Evolutionary conservation across 2,329 filamentous ascomycete genomes (phyloP).

Genomic region (Colletotrichum costaricense): DNA sequence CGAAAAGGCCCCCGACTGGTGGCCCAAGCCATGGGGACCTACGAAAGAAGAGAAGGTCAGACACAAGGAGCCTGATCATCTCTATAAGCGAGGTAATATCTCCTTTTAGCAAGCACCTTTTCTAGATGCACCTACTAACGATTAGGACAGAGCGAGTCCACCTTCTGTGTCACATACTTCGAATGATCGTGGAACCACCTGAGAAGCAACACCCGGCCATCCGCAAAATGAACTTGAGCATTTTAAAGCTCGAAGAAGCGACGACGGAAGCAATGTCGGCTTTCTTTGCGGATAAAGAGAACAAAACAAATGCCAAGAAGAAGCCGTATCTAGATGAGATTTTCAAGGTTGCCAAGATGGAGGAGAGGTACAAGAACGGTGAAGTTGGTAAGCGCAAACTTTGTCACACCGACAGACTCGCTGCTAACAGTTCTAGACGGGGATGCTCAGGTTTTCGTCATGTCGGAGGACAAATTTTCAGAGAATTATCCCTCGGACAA

Average conservation of each 20-base stretch:
- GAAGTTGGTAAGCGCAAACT: constrained; percentile 63
- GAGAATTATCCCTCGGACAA: constrained; percentile 61
- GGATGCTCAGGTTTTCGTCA: constrained; percentile 59
- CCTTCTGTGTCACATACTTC: constrained; percentile 70
- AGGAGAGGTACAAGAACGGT: constrained; percentile 66
- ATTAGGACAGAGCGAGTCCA: constrained; percentile 65
- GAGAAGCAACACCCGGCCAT: constrained; percentile 62
- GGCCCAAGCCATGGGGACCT: constrained; percentile 67
- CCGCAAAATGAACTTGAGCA: constrained; percentile 63
- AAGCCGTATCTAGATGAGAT: constrained; percentile 68
- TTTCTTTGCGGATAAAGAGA: constrained; percentile 69
- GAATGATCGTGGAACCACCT: constrained; percentile 64
- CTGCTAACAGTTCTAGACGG: constrained; percentile 52
- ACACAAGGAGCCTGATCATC: constrained; percentile 80
- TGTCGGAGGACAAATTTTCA: constrained; percentile 62
- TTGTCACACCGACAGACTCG: not conserved
- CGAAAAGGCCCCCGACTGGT: constrained; percentile 73
- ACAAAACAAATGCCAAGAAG: constrained; percentile 65
- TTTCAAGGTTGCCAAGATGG: constrained; percentile 68
- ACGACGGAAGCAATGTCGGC: constrained; percentile 68
- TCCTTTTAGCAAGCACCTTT: not conserved
- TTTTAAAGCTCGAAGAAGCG: constrained; percentile 67
- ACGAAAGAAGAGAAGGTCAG: constrained; percentile 66
- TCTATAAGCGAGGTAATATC: constrained; percentile 71
- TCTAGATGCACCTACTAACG: constrained; percentile 25